phyloP scores from a whole-genome alignment of 345 rosid genomes.

The Orychophragmus violaceus region DNA sequence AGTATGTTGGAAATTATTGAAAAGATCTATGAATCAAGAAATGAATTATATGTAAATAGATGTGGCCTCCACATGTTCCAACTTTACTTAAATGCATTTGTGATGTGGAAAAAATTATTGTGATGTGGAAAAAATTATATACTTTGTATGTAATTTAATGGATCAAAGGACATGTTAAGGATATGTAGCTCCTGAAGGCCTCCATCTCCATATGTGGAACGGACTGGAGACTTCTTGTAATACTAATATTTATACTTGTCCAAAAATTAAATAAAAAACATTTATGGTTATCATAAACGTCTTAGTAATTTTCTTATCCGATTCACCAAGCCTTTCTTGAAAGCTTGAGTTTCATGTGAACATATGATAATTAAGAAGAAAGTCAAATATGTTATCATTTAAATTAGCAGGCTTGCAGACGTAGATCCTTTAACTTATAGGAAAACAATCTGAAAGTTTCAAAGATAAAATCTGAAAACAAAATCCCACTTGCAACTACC shows the following conservation, averaged over 20 bases:
- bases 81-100: neutral
- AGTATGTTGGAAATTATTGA: conserved; percentile 17
- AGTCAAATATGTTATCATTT: too few relatives aligned
- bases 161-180: conserved; percentile 6
- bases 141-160: neutral
- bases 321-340: neutral
- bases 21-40: neutral
- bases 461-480: too few relatives aligned
- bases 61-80: neutral
- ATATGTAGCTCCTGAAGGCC: neutral
- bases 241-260: conserved; percentile 3
- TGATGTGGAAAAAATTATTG: neutral
- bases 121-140: neutral
- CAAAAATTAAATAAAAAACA: neutral
- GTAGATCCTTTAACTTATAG: too few relatives aligned
- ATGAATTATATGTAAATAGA: conserved; percentile 14
- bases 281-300: neutral
- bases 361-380: too few relatives aligned
- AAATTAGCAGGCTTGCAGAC: too few relatives aligned
- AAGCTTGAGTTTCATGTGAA: too few relatives aligned
- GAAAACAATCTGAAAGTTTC: too few relatives aligned
- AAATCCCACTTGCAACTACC: too few relatives aligned
- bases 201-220: conserved; percentile 13
- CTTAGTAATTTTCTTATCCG: neutral
- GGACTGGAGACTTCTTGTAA: neutral